A percentile compares a stretch with the other conserved stretches of the same genome.
phyloP scores from a whole-genome alignment of 495 filamentous ascomycete genomes.

The Penicillium chermesinum region DNA sequence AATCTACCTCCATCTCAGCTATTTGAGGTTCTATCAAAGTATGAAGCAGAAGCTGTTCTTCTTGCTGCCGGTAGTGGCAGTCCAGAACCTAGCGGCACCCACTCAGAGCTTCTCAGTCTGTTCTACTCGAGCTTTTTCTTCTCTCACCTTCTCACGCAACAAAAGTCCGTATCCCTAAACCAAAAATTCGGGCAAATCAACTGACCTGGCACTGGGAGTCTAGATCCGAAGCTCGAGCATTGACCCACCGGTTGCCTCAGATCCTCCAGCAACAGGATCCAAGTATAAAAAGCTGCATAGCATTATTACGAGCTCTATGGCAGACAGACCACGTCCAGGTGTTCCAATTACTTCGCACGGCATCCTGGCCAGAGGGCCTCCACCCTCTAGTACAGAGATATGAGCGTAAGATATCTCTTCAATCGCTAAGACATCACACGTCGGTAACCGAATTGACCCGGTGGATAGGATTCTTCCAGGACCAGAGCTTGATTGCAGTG shows the following conservation, averaged over 20 bases:
- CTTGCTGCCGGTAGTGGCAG: slow-evolving; percentile 19
- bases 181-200: neutral
- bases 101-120: slow-evolving; percentile 33
- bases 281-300: slow-evolving; percentile 40
- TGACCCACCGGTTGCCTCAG: slow-evolving; percentile 45
- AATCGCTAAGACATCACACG: neutral
- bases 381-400: slow-evolving; percentile 39
- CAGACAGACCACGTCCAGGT: slow-evolving; percentile 40
- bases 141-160: slow-evolving; percentile 46
- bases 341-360: slow-evolving; percentile 37
- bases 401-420: slow-evolving; percentile 28
- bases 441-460: slow-evolving; percentile 7
- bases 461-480: slow-evolving; percentile 37
- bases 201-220: neutral
- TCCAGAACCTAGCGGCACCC: slow-evolving; percentile 1
- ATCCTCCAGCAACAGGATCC: slow-evolving; percentile 33
- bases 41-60: slow-evolving; percentile 40
- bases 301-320: slow-evolving; percentile 46
- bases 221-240: slow-evolving; percentile 49
- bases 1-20: slow-evolving; percentile 36
- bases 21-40: slow-evolving; percentile 39
- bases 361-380: slow-evolving; percentile 40
- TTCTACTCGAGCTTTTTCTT: slow-evolving; percentile 51
- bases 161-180: slow-evolving; percentile 35
- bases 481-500: slow-evolving; percentile 43